A percentile compares a stretch with the other conserved stretches of the same genome.
Evolutionary conservation across 2,329 filamentous ascomycete species (phyloP).

Genomic region (Keithomyces neogunnii): DNA sequence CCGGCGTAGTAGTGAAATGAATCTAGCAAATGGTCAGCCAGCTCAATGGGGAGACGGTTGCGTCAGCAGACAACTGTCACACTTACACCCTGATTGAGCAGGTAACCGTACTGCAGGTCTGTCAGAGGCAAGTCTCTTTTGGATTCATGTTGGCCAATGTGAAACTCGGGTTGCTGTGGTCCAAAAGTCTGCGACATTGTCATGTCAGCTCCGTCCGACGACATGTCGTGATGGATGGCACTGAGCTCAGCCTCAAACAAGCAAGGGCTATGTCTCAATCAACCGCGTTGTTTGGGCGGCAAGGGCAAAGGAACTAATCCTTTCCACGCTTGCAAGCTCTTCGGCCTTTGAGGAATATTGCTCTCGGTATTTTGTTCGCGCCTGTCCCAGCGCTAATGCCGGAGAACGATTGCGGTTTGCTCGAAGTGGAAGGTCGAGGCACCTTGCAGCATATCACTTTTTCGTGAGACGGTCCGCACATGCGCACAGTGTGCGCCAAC

Average conservation of each 20-base stretch:
- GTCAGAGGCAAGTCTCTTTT: constrained; percentile 50
- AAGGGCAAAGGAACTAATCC: no score
- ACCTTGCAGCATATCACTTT: constrained; percentile 2
- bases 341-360: not conserved
- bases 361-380: no score
- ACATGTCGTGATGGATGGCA: constrained; percentile 12
- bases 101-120: constrained; percentile 55
- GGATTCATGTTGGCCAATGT: constrained; percentile 68
- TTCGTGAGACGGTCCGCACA: not conserved
- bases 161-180: constrained; percentile 41
- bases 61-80: constrained; percentile 1
- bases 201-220: constrained; percentile 13
- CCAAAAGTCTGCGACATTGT: constrained; percentile 17
- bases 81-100: constrained; percentile 62
- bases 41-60: not conserved
- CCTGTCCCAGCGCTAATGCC: not conserved
- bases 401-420: constrained; percentile 2
- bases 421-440: not conserved
- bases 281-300: not conserved
- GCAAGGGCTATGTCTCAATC: not conserved
- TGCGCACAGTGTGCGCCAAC: constrained; percentile 7
- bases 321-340: not conserved
- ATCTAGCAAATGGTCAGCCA: constrained; percentile 42
- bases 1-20: constrained; percentile 68
- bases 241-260: not conserved